Evolutionary conservation across 169 alveolate species (phyloP).

Genomic region (Plasmodium billcollinsi): DNA sequence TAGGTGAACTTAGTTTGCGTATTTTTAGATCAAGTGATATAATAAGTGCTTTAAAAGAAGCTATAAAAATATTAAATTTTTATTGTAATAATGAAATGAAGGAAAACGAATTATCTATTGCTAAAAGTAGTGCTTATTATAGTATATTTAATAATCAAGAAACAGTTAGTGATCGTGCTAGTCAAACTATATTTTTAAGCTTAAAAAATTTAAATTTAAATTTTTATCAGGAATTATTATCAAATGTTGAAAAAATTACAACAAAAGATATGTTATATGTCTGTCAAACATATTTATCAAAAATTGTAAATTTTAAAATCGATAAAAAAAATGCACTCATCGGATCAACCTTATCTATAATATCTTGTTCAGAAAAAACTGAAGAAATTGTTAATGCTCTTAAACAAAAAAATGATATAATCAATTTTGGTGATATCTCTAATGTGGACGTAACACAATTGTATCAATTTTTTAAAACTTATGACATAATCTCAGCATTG

Average conservation of each 20-base stretch:
- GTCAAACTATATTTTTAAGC: constrained; percentile 78
- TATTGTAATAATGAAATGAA: constrained; percentile 54
- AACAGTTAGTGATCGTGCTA: constrained; percentile 78
- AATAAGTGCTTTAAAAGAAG: constrained; percentile 77
- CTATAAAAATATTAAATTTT: constrained; percentile 69
- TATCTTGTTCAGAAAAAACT: constrained; percentile 36
- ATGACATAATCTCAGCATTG: constrained; percentile 11
- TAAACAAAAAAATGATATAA: constrained; percentile 1
- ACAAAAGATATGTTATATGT: constrained; percentile 6
- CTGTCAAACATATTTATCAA: constrained; percentile 30
- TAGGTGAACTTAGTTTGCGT: constrained; percentile 81
- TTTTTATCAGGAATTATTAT: constrained; percentile 25
- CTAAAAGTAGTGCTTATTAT: constrained; percentile 80
- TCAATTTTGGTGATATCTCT: constrained; percentile 27
- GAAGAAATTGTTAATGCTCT: constrained; percentile 25
- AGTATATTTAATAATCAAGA: constrained; percentile 80
- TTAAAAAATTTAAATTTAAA: constrained; percentile 76
- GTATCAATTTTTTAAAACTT: constrained; percentile 19
- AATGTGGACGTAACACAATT: constrained; percentile 19
- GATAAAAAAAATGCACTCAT: constrained; percentile 23
- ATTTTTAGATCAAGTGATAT: constrained; percentile 64
- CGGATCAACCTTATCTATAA: constrained; percentile 63
- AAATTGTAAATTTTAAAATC: constrained; percentile 35
- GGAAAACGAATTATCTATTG: constrained; percentile 77
- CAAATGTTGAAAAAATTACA: constrained; percentile 23